Evolutionary conservation across 805 yeast species (phyloP), one percentile per base, ranked within the genome.

Genomic region (Candida corydali): DNA sequence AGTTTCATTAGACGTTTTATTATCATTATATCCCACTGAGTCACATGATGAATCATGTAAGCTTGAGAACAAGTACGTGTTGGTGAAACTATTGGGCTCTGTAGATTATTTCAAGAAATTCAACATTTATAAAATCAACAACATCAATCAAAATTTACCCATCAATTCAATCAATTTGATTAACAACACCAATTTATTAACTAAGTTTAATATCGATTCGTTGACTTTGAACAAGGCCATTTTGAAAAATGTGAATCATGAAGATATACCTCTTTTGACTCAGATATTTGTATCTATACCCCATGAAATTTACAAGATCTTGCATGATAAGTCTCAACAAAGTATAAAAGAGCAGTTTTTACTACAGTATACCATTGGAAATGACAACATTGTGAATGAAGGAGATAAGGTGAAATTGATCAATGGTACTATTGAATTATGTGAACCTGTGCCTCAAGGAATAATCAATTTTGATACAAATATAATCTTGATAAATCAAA

Each of bases 381-480:
- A 39, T 18, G 65, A 49, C 2, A 47, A 54, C 3, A 53, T 65
- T 10, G 57, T 62, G 17, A 57, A 66, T 20, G 70, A 65, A 31
- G 74, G 71, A 17, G 76, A 72, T 41, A 34, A 47, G 6, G 56
- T 74, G 2, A 55, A 74, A 14, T 55, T 53, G 4, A 48, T 76
- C 14, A 69, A 70, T 43, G 83, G 83, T 15, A 49, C 50, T 5
- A 70, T 86, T 3, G 47, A 74, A 3, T 69, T 80, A 17, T 76
- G 87, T 52, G 94, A 85, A 46, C 95, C 95, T 0, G 69, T 76
- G 2, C 76, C 73, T 28, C 94, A 85, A 52, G 95, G 95, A 1
- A 45, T 54, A 5, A 48, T 82, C 1, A 54, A 60, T 15, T 38
- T 44, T 1, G 54, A 57, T 1, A 79, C 91, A 0, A 63, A 63